Evolutionary conservation across 2,329 filamentous ascomycete species (phyloP).

Genomic region (Aciculosporium take): DNA sequence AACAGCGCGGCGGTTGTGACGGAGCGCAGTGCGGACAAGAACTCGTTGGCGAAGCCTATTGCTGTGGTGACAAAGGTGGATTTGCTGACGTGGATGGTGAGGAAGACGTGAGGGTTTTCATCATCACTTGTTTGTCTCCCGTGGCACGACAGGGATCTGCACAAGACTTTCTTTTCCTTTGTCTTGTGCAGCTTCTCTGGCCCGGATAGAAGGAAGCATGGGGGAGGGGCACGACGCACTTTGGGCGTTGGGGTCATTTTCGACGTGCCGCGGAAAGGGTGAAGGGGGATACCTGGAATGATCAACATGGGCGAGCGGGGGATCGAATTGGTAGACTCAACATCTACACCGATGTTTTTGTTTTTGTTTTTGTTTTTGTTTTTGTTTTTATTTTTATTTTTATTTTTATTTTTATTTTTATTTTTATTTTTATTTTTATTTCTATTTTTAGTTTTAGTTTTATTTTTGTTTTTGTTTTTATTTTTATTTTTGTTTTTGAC

Average conservation of each 20-base stretch:
- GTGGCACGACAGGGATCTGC: not conserved
- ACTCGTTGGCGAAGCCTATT: slow-evolving; percentile 56
- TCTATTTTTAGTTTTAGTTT: no score
- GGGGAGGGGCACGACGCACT: not conserved
- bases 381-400: no score
- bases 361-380: not conserved
- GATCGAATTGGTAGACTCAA: slow-evolving; percentile 25
- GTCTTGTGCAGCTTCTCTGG: no score
- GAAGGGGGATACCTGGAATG: slow-evolving; percentile 3
- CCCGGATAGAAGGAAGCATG: no score
- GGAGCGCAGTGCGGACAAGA: slow-evolving; percentile 46
- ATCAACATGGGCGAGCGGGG: slow-evolving; percentile 5
- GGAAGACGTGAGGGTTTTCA: slow-evolving; percentile 25
- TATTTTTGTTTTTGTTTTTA: no score
- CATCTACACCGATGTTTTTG: slow-evolving; percentile 19
- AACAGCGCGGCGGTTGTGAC: slow-evolving; percentile 94
- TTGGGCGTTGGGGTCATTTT: not conserved
- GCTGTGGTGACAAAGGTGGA: slow-evolving; percentile 96
- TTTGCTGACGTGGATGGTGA: slow-evolving; percentile 81
- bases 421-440: no score
- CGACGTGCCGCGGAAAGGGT: slow-evolving; percentile 3
- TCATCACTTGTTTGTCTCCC: not conserved
- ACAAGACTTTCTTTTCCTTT: not conserved
- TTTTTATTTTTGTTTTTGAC: no score
- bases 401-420: no score